Evolutionary conservation across 306 rosid genomes (phyloP), one percentile per base, ranked within the genome.

Genomic region (Vigna angularis): DNA sequence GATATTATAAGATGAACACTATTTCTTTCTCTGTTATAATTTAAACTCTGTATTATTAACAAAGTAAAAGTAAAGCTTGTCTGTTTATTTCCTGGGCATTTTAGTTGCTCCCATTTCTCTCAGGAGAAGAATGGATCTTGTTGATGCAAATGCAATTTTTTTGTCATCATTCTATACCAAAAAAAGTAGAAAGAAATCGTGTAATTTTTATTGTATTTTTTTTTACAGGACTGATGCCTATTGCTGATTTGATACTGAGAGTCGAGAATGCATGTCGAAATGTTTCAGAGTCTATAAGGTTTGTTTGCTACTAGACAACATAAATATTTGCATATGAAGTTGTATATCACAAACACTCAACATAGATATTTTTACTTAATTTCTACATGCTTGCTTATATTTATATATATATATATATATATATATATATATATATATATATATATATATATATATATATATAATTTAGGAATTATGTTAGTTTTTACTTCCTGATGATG

Each of bases 281-380:
- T 74, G 91, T 88, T 84, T 95, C 97, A 13, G 90, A 91, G 86
- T 87, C 93, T 53, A 88, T 93, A 69, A 91, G 95, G 98, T 95
- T 65, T 81, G 85, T 79, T 79, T 56, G 10, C 70, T 65, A 51
- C 30, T 70, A 52, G 74, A 67, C 36, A 70, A 47, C 50, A 20
- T 76, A 40, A 69, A 69, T 57, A 42, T 59, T 13, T 38, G 24
- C 58, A 4, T 34, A 20, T 9, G 1, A 49, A 67, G 17, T 71
- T 51, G 68, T 61, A 56, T 81, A 2, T 24, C 72, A 72, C 82
- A 77, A 55, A 38, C 80, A 62, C 63, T 16, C 72, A 62, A 45
- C n/a, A n/a, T n/a, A n/a, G 55, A 69, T 66, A 30, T 3, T 4
- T 30, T 30, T 30, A 50, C 38, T 66, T 58, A 56, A 1, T 42